A percentile compares a stretch with the other conserved stretches of the same genome.
These are phyloP conservation scores for Aspergillus ibericus DNA, from an alignment of 2,329 filamentous ascomycete species.

Conservation along the genomic window DNA sequence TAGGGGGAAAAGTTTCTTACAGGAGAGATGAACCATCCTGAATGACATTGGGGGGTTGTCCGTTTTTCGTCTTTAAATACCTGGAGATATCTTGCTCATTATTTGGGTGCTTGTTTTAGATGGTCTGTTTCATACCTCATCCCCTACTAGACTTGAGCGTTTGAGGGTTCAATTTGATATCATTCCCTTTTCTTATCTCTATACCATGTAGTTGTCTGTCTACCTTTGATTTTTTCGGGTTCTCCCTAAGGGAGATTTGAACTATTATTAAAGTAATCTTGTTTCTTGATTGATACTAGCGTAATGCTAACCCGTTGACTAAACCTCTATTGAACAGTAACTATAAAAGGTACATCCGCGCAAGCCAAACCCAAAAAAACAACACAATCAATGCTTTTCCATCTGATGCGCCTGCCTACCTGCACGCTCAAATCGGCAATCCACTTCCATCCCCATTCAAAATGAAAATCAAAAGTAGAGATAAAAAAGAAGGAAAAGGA, in stretches of 20 bases:
- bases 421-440: not conserved
- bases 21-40: conserved; percentile 26
- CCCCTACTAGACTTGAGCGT: conserved; percentile 22
- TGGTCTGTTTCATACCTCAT: conserved; percentile 26
- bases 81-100: conserved; percentile 24
- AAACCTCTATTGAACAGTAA: too few relatives aligned
- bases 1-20: conserved; percentile 21
- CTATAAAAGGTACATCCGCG: not conserved
- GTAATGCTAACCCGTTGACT: too few relatives aligned
- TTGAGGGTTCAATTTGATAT: conserved; percentile 22
- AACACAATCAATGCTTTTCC: not conserved
- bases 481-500: too few relatives aligned
- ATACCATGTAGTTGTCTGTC: not conserved
- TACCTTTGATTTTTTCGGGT: too few relatives aligned
- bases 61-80: conserved; percentile 15
- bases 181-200: conserved; percentile 3
- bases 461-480: not conserved
- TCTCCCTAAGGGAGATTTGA: too few relatives aligned
- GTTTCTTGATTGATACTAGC: too few relatives aligned
- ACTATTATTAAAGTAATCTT: too few relatives aligned
- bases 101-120: conserved; percentile 24
- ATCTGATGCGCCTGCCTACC: not conserved
- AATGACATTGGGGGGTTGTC: conserved; percentile 12
- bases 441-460: not conserved
- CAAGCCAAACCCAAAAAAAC: not conserved